phyloP scores from a whole-genome alignment of 1,284 basidiomycete species.

The Salmacisia buchloeana region DNA sequence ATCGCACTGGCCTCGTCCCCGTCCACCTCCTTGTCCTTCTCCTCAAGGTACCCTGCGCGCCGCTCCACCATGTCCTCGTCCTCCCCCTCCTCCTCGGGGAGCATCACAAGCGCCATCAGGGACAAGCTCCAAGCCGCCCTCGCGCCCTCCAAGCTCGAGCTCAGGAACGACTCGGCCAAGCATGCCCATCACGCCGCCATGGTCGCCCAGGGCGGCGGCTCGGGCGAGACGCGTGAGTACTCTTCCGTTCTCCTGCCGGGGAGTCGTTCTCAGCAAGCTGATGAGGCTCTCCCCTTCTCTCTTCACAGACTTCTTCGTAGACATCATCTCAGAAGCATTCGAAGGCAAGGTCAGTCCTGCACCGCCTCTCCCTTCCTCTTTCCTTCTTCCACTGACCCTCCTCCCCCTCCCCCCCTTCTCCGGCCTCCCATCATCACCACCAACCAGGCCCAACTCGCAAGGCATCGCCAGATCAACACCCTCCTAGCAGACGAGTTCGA shows the following conservation, averaged over 20 bases:
- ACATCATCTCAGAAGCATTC: slow-evolving; percentile 43
- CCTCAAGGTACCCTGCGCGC: no score
- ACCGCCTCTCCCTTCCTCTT: not conserved
- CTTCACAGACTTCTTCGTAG: slow-evolving; percentile 40
- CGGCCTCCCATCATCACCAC: no score
- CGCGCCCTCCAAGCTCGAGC: slow-evolving; percentile 26
- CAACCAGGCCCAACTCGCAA: slow-evolving; percentile 36
- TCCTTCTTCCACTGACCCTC: not conserved
- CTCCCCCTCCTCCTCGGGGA: not conserved
- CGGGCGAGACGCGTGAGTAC: slow-evolving; percentile 41
- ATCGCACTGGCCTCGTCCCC: no score
- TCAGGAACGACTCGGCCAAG: slow-evolving; percentile 42
- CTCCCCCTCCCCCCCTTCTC: not conserved
- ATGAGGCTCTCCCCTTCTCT: not conserved
- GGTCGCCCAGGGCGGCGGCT: slow-evolving; percentile 46
- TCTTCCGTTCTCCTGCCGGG: no score
- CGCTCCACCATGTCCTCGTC: not conserved
- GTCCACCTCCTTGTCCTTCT: no score
- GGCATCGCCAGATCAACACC: slow-evolving; percentile 43
- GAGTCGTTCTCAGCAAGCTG: no score
- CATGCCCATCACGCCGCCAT: slow-evolving; percentile 50
- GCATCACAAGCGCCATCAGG: slow-evolving; percentile 34
- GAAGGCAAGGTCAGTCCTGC: slow-evolving; percentile 21
- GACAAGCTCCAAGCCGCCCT: slow-evolving; percentile 28
- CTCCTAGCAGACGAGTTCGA: slow-evolving; percentile 40